Evolutionary conservation across 768 basidiomycete genomes (phyloP).

Genomic region (Boletus vinaceobasis): DNA sequence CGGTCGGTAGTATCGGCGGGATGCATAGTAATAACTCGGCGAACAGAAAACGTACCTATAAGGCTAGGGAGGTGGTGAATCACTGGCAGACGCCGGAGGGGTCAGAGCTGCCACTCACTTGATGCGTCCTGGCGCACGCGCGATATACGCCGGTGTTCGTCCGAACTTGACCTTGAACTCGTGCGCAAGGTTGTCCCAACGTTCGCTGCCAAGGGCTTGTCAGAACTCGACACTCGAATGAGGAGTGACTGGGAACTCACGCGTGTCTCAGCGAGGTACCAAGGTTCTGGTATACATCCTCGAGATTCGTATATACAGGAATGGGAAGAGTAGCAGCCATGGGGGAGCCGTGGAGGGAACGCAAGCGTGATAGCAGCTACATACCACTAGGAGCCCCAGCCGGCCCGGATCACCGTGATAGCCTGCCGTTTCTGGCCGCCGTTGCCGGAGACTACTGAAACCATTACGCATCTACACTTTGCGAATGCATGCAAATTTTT

Average conservation of each 20-base stretch:
- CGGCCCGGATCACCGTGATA: too few relatives aligned
- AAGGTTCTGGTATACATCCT: conserved; percentile 51
- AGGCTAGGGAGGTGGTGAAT: conserved; percentile 20
- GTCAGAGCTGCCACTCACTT: conserved; percentile 47
- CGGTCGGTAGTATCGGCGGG: neutral
- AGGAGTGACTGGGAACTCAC: conserved; percentile 18
- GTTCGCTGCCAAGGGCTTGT: conserved; percentile 31
- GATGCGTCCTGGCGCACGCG: conserved; percentile 76
- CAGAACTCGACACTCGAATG: neutral
- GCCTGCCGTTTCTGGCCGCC: too few relatives aligned
- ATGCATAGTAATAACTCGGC: neutral
- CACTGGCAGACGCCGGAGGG: too few relatives aligned
- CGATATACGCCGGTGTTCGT: conserved; percentile 63
- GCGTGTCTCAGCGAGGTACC: conserved; percentile 55
- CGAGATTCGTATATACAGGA: conserved; percentile 57
- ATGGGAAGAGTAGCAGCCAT: conserved; percentile 60
- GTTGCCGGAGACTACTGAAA: too few relatives aligned
- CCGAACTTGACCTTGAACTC: conserved; percentile 67
- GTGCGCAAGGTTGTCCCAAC: conserved; percentile 60
- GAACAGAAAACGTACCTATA: conserved; percentile 29
- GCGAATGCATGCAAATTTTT: too few relatives aligned
- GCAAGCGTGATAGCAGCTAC: too few relatives aligned
- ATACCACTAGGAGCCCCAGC: too few relatives aligned
- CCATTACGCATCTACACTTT: too few relatives aligned
- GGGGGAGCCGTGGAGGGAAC: too few relatives aligned